phyloP scores from a whole-genome alignment of 2,329 filamentous ascomycete genomes.

The Diaporthe sp. region DNA sequence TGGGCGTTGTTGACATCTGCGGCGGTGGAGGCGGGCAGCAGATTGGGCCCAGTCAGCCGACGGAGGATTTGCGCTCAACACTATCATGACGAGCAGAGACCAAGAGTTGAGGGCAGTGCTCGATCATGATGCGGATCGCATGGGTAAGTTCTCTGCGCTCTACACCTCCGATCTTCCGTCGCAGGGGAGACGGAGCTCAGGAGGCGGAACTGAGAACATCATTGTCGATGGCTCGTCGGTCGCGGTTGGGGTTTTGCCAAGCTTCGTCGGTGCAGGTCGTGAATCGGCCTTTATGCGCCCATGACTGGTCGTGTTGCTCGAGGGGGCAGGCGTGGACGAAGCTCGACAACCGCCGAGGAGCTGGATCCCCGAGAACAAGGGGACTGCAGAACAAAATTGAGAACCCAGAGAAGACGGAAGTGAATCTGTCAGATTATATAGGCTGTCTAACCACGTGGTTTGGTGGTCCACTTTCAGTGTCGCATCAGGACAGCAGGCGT shows the following conservation, averaged over 20 bases:
- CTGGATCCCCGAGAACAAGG: conserved; percentile 7
- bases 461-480: conserved; percentile 14
- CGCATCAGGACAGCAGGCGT: conserved; percentile 23
- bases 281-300: neutral
- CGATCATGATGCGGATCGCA: conserved; percentile 30
- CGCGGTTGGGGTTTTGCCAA: neutral
- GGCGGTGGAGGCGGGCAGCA: neutral
- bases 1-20: conserved; percentile 6
- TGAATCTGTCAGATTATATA: conserved; percentile 5
- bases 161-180: conserved; percentile 27
- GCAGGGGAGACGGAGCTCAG: conserved; percentile 28
- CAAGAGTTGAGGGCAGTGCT: neutral
- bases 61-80: conserved; percentile 38
- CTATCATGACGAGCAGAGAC: neutral
- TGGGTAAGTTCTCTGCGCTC: conserved; percentile 31
- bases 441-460: neutral
- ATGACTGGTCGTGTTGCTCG: neutral
- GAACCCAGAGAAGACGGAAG: neutral
- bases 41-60: conserved; percentile 20
- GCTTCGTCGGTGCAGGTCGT: neutral
- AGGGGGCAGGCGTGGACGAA: neutral
- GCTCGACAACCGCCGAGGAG: conserved; percentile 8
- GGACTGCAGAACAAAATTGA: neutral
- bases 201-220: conserved; percentile 37
- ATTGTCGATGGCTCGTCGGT: conserved; percentile 19